phyloP scores from a whole-genome alignment of 1,284 basidiomycete species.

The Irpex lacteus region DNA sequence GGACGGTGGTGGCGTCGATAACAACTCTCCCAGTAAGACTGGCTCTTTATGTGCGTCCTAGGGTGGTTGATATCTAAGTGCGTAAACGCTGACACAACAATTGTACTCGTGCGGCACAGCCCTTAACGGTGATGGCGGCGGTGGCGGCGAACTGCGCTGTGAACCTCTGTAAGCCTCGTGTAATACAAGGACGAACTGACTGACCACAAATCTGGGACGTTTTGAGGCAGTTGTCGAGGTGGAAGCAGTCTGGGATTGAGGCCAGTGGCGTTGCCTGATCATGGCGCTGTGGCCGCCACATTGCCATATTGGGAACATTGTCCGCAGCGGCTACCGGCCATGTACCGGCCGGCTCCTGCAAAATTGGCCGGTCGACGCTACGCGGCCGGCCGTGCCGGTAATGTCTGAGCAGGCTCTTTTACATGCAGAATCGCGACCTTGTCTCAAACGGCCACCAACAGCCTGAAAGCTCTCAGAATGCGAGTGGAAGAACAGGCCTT shows the following conservation, averaged over 20 bases:
- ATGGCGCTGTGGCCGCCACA: background rate
- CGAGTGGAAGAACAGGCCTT: conserved; percentile 25
- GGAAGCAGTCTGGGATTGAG: background rate
- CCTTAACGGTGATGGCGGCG: background rate
- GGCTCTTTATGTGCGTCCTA: conserved; percentile 1
- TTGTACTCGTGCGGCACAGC: background rate
- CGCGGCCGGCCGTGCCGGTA: conserved; percentile 7
- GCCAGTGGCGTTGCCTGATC: background rate
- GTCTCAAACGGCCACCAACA: conserved; percentile 16
- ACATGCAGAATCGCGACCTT: conserved; percentile 26
- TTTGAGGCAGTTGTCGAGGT: background rate
- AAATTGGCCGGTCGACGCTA: background rate
- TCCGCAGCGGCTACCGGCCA: background rate
- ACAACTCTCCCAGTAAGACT: background rate
- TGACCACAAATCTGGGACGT: background rate
- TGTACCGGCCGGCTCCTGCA: background rate
- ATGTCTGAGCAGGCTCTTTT: conserved; percentile 12
- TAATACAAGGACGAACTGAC: background rate
- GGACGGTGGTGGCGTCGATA: background rate
- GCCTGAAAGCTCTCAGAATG: conserved; percentile 19
- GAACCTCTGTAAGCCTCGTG: background rate
- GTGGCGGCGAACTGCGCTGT: background rate
- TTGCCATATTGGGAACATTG: background rate
- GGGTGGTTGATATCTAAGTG: background rate
- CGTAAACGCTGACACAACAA: background rate